phyloP scores from a whole-genome alignment of 2,329 filamentous ascomycete genomes.

The Salinomyces thailandicus region DNA sequence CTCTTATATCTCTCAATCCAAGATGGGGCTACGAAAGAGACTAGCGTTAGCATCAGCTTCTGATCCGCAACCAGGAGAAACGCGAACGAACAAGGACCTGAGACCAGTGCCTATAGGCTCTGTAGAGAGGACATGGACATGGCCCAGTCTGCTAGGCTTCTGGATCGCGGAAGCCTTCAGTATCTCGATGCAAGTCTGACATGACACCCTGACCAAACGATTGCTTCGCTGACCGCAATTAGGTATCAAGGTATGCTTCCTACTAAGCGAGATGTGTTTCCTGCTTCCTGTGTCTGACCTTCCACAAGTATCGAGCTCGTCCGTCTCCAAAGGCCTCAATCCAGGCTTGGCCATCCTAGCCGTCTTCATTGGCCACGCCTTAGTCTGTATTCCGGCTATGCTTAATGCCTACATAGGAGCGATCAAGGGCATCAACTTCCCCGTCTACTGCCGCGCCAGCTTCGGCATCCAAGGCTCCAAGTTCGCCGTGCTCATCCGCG shows the following conservation, averaged over 20 bases:
- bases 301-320: slow-evolving; percentile 13
- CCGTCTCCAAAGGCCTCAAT: slow-evolving; percentile 14
- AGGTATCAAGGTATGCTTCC: background rate
- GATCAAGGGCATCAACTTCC: slow-evolving; percentile 5
- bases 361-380: slow-evolving; percentile 11
- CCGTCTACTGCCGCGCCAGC: background rate
- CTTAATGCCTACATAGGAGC: slow-evolving; percentile 3
- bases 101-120: slow-evolving; percentile 11
- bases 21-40: slow-evolving; percentile 11
- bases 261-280: too few species aligned
- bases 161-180: slow-evolving; percentile 16
- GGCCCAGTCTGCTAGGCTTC: slow-evolving; percentile 14
- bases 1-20: too few species aligned
- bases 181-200: slow-evolving; percentile 10
- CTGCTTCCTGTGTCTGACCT: too few species aligned
- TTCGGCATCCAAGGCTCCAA: slow-evolving; percentile 4
- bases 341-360: slow-evolving; percentile 14
- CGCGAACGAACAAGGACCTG: slow-evolving; percentile 10
- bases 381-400: slow-evolving; percentile 13
- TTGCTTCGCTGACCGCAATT: background rate
- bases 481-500: background rate
- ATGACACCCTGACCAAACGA: background rate
- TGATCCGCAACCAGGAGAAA: slow-evolving; percentile 1
- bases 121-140: slow-evolving; percentile 13
- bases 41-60: slow-evolving; percentile 7